These are phyloP conservation scores for Aphanoascus verrucosus DNA, from an alignment of 2,329 filamentous ascomycete species.

Conservation along the genomic window DNA sequence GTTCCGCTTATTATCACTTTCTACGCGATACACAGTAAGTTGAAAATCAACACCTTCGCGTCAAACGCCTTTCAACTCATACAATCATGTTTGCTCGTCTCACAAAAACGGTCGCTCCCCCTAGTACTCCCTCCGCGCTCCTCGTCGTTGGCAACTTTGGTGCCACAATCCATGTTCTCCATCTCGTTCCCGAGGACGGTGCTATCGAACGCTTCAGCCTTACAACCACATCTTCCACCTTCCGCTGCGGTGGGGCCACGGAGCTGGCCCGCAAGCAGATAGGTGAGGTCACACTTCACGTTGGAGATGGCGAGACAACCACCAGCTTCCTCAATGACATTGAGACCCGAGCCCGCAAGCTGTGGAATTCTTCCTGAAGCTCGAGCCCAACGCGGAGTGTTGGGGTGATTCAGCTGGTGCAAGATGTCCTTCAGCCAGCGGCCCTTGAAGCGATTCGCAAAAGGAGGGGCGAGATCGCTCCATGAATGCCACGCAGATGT, in stretches of 20 bases:
- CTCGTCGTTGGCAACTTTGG: conserved; percentile 9
- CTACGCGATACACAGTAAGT: background rate
- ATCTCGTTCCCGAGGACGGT: conserved; percentile 14
- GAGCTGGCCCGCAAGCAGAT: conserved; percentile 14
- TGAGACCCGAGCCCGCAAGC: conserved; percentile 9
- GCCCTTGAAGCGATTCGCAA: conserved; percentile 12
- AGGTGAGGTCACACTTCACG: conserved; percentile 11
- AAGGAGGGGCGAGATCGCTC: conserved; percentile 9
- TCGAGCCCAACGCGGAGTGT: conserved; percentile 6
- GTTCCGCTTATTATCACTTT: too few relatives aligned
- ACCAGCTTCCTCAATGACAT: conserved; percentile 10
- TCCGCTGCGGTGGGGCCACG: conserved; percentile 7
- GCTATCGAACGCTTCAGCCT: conserved; percentile 13
- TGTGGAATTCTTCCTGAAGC: conserved; percentile 11
- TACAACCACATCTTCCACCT: conserved; percentile 1
- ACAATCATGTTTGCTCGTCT: conserved; percentile 13
- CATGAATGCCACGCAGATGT: conserved; percentile 10
- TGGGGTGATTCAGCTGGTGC: conserved; percentile 5
- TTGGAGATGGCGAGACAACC: conserved; percentile 5
- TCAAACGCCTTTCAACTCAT: background rate
- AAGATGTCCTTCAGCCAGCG: conserved; percentile 12
- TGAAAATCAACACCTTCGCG: background rate
- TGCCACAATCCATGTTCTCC: conserved; percentile 3
- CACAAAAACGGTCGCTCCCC: conserved; percentile 2
- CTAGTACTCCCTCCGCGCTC: conserved; percentile 11